Evolutionary conservation across 352 stramenopile species (phyloP).

Genomic region (Globisporangium heterothallicum): DNA sequence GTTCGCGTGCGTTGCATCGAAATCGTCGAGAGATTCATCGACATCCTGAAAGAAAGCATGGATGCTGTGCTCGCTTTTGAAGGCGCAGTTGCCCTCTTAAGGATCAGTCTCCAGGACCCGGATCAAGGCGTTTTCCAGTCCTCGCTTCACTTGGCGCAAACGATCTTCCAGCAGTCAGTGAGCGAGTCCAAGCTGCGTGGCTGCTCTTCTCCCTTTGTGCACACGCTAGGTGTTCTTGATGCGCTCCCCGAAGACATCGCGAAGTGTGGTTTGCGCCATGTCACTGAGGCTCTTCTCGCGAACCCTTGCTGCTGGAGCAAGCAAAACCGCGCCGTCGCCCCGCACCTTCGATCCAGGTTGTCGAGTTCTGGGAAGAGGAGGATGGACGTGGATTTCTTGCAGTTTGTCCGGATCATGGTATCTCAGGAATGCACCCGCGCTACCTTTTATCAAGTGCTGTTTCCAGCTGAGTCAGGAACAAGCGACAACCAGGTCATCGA

Average conservation of each 20-base stretch:
- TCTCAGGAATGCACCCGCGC: conserved; percentile 21
- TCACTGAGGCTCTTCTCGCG: conserved; percentile 26
- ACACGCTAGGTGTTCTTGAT: neutral
- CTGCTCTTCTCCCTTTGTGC: neutral
- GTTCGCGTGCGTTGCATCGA: conserved; percentile 20
- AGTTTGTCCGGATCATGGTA: conserved; percentile 35
- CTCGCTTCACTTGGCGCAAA: conserved; percentile 34
- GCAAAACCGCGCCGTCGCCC: neutral
- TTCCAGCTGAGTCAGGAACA: conserved; percentile 1
- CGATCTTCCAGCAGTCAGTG: conserved; percentile 22
- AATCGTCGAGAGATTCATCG: conserved; percentile 28
- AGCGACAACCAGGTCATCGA: neutral
- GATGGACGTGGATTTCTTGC: conserved; percentile 30
- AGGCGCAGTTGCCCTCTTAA: conserved; percentile 32
- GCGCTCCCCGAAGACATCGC: conserved; percentile 6
- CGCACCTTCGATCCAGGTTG: neutral
- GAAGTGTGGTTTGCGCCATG: conserved; percentile 20
- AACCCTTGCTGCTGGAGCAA: conserved; percentile 28
- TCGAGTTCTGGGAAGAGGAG: conserved; percentile 4
- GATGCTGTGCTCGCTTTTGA: conserved; percentile 27
- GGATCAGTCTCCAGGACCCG: conserved; percentile 22
- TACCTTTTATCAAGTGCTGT: conserved; percentile 25
- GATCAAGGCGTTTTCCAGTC: conserved; percentile 28
- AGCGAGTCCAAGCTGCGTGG: neutral
- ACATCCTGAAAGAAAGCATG: conserved; percentile 16